Base-by-base conservation (phyloP, 345 rosid genomes). In the Reutealis trisperma region DNA sequence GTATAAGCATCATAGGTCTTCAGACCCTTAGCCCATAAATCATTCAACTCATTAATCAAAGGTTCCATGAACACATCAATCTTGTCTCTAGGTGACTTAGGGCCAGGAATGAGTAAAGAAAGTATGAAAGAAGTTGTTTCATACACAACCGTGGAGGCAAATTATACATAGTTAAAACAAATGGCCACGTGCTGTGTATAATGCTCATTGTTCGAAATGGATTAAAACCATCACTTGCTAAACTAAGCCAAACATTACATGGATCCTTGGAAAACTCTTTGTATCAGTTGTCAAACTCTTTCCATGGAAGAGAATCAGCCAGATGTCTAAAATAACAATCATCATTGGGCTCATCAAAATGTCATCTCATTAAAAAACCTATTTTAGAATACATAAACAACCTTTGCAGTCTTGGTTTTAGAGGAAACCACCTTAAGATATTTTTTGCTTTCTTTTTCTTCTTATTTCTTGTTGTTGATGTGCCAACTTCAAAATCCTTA, bases 381-480 rank as follows among this genome's bases (percentile, higher is more conserved):
- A 60, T 70, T 76, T 75, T 76, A 0, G 62, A 63, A 30, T 15
- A 71, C 68, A 76, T 71, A 8, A 76, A 55, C 6, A 65, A 41
- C 12, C 72, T 75, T n/a, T 76, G 34, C 0, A 80, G 54, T 58
- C 57, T 71, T 10, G 24, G 73, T 12, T 8, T 80, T 37, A 80
- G 57, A 6, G 45, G 79, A 58, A 80, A 70, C 58, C 22, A 30
- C 1, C 66, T 1, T 12, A 70, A 44, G 15, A 69, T 18, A 19
- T 59, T 75, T 54, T 41, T 12, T 5, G 25, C 2, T 0, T 42
- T 30, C 10, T 15, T 47, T 32, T 19, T 44, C 49, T 18, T 8
- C 15, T 7, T 37, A 34, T 9, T 51, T 34, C 7, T 6, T 41
- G 5, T 25, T 61, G 37, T 61, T 7, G 42, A 30, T 3, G 37